phyloP scores from a whole-genome alignment of 2,329 filamentous ascomycete genomes.

The Ceratocystis variospora region DNA sequence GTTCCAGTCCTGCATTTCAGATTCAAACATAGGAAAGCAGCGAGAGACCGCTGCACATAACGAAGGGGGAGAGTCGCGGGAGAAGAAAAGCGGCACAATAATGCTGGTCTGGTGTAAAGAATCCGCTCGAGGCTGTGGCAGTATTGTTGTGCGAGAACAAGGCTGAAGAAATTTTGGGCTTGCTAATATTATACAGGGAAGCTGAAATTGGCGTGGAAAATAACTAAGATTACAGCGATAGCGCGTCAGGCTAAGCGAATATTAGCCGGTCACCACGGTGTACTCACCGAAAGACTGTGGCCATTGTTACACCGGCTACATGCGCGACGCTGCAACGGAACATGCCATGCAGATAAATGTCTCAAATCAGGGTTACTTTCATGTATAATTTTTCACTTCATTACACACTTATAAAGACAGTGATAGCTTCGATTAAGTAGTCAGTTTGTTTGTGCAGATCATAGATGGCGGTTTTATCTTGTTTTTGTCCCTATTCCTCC shows the following conservation, averaged over 20 bases:
- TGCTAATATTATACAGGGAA: constrained; percentile 15
- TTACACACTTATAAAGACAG: no score
- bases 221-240: constrained; percentile 7
- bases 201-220: constrained; percentile 19
- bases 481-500: constrained; percentile 8
- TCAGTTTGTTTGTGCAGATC: no score
- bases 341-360: neutral
- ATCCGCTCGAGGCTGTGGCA: constrained; percentile 24
- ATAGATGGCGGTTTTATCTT: neutral
- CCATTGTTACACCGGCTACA: neutral
- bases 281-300: neutral
- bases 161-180: constrained; percentile 20
- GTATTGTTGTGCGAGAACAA: constrained; percentile 23
- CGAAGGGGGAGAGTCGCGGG: constrained; percentile 26
- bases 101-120: constrained; percentile 20
- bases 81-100: constrained; percentile 21
- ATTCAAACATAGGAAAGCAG: constrained; percentile 18
- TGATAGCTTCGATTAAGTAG: no score
- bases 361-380: neutral
- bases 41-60: constrained; percentile 19
- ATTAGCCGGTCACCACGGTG: neutral
- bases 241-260: constrained; percentile 8
- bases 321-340: neutral
- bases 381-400: no score
- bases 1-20: constrained; percentile 19